phyloP scores from a whole-genome alignment of 495 filamentous ascomycete genomes.

The Cudoniella acicularis region DNA sequence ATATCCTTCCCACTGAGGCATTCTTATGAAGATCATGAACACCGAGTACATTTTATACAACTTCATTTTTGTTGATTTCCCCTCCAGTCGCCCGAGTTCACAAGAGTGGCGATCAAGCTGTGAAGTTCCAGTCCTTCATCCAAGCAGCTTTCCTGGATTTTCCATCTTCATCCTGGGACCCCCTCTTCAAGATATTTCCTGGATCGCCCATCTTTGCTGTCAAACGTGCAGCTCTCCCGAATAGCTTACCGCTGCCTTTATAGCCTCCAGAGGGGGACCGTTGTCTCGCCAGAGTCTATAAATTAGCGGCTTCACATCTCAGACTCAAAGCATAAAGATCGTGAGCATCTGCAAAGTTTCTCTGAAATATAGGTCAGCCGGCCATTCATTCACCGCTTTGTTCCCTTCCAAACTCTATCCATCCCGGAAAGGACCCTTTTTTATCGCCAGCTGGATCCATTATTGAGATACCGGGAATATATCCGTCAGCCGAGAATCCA shows the following conservation, averaged over 20 bases:
- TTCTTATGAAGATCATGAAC: constrained; percentile 12
- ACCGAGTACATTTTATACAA: constrained; percentile 9
- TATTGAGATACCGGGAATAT: constrained; percentile 7
- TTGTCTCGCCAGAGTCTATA: constrained; percentile 17
- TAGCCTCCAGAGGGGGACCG: constrained; percentile 5
- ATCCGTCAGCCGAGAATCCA: constrained; percentile 4
- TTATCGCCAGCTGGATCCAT: constrained; percentile 9
- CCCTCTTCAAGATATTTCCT: not conserved
- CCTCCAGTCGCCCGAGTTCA: constrained; percentile 4
- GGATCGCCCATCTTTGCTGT: not conserved
- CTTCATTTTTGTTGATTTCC: not conserved
- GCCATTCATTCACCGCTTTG: constrained; percentile 17
- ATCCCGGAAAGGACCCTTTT: constrained; percentile 15
- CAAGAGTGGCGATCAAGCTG: constrained; percentile 5
- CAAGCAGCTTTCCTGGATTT: not conserved
- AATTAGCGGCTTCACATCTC: constrained; percentile 16
- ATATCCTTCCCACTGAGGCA: not conserved
- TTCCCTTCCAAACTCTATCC: not conserved
- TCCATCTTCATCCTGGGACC: not conserved
- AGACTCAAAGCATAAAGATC: constrained; percentile 13
- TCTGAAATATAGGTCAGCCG: constrained; percentile 12
- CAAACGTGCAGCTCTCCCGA: not conserved
- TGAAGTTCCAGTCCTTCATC: not conserved
- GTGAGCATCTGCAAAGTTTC: not conserved
- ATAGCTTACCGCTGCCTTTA: constrained; percentile 8